phyloP scores from a whole-genome alignment of 31 red algal genomes.

The Endocladia muricata region DNA sequence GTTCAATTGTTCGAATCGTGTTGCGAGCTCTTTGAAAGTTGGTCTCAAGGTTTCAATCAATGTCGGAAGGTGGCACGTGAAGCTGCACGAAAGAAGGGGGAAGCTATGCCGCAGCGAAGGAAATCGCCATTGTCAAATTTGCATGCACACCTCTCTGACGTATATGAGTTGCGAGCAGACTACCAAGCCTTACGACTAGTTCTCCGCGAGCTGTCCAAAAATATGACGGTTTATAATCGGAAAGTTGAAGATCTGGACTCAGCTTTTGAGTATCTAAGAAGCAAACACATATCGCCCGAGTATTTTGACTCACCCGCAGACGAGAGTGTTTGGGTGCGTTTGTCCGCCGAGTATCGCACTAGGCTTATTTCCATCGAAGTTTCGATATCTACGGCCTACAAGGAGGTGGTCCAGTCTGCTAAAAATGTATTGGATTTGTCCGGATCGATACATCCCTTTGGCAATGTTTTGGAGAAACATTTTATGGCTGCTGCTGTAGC shows the following conservation, averaged over 20 bases:
- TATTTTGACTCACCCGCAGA: slow-evolving; percentile 35
- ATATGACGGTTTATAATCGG: background rate
- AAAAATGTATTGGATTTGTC: slow-evolving; percentile 11
- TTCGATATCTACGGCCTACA: slow-evolving; percentile 21
- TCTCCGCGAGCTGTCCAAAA: slow-evolving; percentile 1
- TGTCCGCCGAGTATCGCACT: slow-evolving; percentile 7
- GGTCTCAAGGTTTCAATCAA: slow-evolving; percentile 64
- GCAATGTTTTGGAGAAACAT: slow-evolving; percentile 38
- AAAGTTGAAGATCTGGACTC: slow-evolving; percentile 35
- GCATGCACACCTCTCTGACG: slow-evolving; percentile 39
- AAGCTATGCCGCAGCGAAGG: slow-evolving; percentile 40
- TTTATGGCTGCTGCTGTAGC: slow-evolving; percentile 51
- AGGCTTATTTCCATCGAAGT: slow-evolving; percentile 24
- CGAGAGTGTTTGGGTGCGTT: slow-evolving; percentile 35
- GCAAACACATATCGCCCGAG: slow-evolving; percentile 25
- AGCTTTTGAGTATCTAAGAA: slow-evolving; percentile 12
- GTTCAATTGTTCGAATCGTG: slow-evolving; percentile 36
- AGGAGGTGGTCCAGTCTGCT: slow-evolving; percentile 19
- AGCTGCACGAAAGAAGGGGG: slow-evolving; percentile 46
- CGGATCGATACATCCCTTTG: slow-evolving; percentile 21
- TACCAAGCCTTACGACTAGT: slow-evolving; percentile 25
- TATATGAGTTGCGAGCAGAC: slow-evolving; percentile 54
- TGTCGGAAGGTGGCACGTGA: slow-evolving; percentile 70
- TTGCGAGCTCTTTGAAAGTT: slow-evolving; percentile 70
- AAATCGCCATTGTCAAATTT: slow-evolving; percentile 43